phyloP scores from a whole-genome alignment of 2,329 filamentous ascomycete genomes.

The Aspergillus fumigatiaffinis region DNA sequence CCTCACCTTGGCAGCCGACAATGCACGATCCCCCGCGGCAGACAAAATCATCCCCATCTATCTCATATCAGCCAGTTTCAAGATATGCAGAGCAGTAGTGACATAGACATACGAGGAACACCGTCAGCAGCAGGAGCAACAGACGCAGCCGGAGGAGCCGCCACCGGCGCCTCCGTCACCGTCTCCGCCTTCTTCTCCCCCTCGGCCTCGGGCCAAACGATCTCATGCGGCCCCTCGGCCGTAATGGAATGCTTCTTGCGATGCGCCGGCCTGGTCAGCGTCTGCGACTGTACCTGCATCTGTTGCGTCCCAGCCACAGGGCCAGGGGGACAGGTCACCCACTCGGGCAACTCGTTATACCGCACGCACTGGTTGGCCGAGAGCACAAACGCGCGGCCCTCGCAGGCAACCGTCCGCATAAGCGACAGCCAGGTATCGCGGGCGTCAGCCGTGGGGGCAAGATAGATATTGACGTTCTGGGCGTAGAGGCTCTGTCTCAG shows the following conservation, averaged over 20 bases:
- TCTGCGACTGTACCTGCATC: neutral
- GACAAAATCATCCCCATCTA: slow-evolving; percentile 28
- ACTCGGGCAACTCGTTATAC: slow-evolving; percentile 53
- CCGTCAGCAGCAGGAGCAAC: neutral
- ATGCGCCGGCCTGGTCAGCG: neutral
- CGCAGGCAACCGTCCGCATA: slow-evolving; percentile 76
- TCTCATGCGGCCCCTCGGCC: slow-evolving; percentile 44
- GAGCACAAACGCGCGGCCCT: slow-evolving; percentile 81
- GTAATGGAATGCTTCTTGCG: slow-evolving; percentile 24
- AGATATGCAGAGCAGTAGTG: slow-evolving; percentile 1
- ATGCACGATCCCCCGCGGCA: slow-evolving; percentile 80
- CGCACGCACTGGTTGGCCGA: slow-evolving; percentile 79
- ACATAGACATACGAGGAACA: neutral
- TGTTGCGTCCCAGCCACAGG: slow-evolving; percentile 3
- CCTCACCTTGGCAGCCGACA: slow-evolving; percentile 72
- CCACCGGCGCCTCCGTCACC: neutral
- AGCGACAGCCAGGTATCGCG: slow-evolving; percentile 77
- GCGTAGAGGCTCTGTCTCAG: slow-evolving; percentile 78
- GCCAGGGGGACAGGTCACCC: slow-evolving; percentile 43
- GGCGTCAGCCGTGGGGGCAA: slow-evolving; percentile 84
- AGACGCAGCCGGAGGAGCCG: too few species aligned
- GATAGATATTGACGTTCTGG: slow-evolving; percentile 87
- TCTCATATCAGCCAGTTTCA: neutral
- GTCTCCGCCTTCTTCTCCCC: neutral
- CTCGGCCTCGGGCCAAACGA: slow-evolving; percentile 37